Evolutionary conservation across 2,329 filamentous ascomycete species (phyloP).

Genomic region (Colletotrichum orbiculare): DNA sequence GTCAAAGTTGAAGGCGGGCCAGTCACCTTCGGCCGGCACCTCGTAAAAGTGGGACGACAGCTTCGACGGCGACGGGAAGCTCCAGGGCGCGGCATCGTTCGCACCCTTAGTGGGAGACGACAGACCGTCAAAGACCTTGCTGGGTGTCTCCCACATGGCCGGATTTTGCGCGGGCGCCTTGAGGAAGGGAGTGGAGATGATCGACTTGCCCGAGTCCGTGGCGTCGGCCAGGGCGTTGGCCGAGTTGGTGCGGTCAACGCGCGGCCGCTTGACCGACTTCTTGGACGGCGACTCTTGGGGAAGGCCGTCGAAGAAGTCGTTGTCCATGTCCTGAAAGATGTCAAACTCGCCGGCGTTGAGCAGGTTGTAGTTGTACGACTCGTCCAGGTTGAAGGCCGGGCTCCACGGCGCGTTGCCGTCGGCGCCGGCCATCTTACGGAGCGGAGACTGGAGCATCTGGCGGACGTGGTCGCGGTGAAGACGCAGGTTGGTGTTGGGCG

Average conservation of each 20-base stretch:
- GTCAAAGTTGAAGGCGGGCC: slow-evolving; percentile 49
- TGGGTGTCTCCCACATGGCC: slow-evolving; percentile 64
- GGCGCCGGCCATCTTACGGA: slow-evolving; percentile 56
- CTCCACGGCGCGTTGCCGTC: slow-evolving; percentile 69
- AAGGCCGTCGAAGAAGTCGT: slow-evolving; percentile 43
- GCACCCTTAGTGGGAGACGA: slow-evolving; percentile 65
- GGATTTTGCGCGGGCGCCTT: slow-evolving; percentile 56
- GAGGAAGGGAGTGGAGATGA: slow-evolving; percentile 62
- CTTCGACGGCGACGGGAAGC: slow-evolving; percentile 63
- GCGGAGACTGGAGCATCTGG: slow-evolving; percentile 83
- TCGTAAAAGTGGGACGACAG: slow-evolving; percentile 48
- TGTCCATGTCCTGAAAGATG: slow-evolving; percentile 65
- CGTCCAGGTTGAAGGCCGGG: slow-evolving; percentile 74
- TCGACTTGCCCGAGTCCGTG: slow-evolving; percentile 63
- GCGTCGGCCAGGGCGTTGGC: slow-evolving; percentile 71
- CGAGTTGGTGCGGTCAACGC: slow-evolving; percentile 72
- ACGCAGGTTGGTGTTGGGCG: slow-evolving; percentile 90
- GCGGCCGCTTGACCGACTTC: slow-evolving; percentile 67
- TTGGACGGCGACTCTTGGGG: slow-evolving; percentile 75
- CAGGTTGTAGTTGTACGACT: slow-evolving; percentile 60
- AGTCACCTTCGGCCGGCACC: slow-evolving; percentile 52
- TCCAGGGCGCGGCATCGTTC: slow-evolving; percentile 34
- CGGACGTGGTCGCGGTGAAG: slow-evolving; percentile 88
- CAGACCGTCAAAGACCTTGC: slow-evolving; percentile 66
- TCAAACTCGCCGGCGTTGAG: slow-evolving; percentile 67